Evolutionary conservation across 352 stramenopile genomes (phyloP), one percentile per base, ranked within the genome.

Genomic region (Pythium brassicae): DNA sequence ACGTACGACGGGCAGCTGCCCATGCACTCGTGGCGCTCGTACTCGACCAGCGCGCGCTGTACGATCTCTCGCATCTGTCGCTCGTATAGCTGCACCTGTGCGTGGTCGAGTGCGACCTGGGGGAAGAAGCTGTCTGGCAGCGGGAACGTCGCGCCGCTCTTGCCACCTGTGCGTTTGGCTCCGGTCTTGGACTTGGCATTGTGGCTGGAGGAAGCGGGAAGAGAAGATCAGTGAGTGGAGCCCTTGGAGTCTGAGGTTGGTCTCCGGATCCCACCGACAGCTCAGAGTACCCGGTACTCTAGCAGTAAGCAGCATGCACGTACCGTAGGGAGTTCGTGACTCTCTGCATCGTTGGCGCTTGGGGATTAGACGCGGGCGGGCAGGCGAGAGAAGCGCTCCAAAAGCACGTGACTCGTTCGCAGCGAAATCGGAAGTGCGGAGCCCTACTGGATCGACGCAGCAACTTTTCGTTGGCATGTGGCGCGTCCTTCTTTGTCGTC

Each of bases 121-220:
- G 69, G 58, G 53, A 86, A 86, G 47, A 72, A 83, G 50, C 64
- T 45, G 17, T 75, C 66, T 6, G 71, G 66, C 23, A 86, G 47
- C 9, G 65, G 65, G 40, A 73, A 70, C 9, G 50, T 8, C 44
- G 57, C 47, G 40, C 34, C 32, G 23, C n/a, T 40, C 29, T 27
- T 15, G 27, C 27, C 19, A n/a, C 39, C 22, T 47, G 25, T n/a
- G n/a, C 23, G 23, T 9, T 25, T 27, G 35, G 27, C 47, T 22
- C 46, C 46, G 22, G 45, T 57, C 32, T 37, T 47, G 32, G n/a
- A 27, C 44, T 47, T 56, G 20, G 12, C n/a, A 23, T 37, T 15
- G 42, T 14, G 42, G 42, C 42, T 47, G 37, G 14, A 7, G 20
- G 37, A 20, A n/a, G 37, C n/a, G 32, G 14, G 32, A 8, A 37